phyloP scores from a whole-genome alignment of 2,329 filamentous ascomycete species.

The Aspergillus neotritici region DNA sequence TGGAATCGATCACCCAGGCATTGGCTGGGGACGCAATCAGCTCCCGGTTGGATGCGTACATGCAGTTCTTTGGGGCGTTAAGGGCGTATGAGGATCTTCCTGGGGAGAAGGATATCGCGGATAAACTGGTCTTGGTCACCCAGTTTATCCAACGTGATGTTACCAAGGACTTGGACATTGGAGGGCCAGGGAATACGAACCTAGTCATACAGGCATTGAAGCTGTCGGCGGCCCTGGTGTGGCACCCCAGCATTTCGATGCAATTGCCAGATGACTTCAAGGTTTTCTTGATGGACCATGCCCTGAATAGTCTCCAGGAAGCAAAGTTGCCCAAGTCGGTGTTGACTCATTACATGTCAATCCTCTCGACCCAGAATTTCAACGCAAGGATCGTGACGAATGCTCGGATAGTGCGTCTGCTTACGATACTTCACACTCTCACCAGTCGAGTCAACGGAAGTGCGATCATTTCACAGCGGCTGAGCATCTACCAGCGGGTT shows the following conservation, averaged over 20 bases:
- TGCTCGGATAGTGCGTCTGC: slow-evolving; percentile 63
- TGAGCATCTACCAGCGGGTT: slow-evolving; percentile 73
- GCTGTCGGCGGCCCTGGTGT: slow-evolving; percentile 70
- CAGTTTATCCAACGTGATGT: slow-evolving; percentile 84
- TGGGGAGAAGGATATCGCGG: slow-evolving; percentile 63
- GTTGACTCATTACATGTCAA: slow-evolving; percentile 70
- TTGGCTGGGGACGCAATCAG: slow-evolving; percentile 68
- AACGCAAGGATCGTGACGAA: slow-evolving; percentile 65
- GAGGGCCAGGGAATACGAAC: slow-evolving; percentile 55
- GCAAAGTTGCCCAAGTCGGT: slow-evolving; percentile 66
- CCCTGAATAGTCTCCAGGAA: slow-evolving; percentile 68
- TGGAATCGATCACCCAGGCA: slow-evolving; percentile 78
- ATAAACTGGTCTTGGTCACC: slow-evolving; percentile 70
- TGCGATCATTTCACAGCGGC: slow-evolving; percentile 69
- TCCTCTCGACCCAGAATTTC: slow-evolving; percentile 77
- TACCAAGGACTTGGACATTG: slow-evolving; percentile 54
- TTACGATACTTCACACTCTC: slow-evolving; percentile 66
- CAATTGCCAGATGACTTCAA: slow-evolving; percentile 73
- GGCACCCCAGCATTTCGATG: slow-evolving; percentile 64
- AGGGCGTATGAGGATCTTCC: slow-evolving; percentile 79
- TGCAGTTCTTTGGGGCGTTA: slow-evolving; percentile 67
- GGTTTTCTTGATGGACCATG: slow-evolving; percentile 72
- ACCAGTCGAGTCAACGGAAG: slow-evolving; percentile 71
- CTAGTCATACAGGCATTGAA: slow-evolving; percentile 73
- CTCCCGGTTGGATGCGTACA: slow-evolving; percentile 78